Conservation (phyloP, 1,284 basidiomycete species). For the Microbotryum lychnidis-dioicae region DNA sequence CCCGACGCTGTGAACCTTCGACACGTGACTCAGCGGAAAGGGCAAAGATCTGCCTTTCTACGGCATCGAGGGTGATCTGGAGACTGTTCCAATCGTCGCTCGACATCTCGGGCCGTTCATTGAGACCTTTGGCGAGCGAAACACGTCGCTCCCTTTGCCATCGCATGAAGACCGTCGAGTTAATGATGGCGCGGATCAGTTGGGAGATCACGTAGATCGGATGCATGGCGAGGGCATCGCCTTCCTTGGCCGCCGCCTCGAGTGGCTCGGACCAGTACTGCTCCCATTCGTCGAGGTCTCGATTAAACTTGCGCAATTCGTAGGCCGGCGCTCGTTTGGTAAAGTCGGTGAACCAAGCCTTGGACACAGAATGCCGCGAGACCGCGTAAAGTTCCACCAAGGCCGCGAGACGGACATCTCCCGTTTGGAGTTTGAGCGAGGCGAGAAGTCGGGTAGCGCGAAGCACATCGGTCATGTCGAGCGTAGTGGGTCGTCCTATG, state of each 20-base stretch:
- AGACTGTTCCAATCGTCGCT: conserved; percentile 11
- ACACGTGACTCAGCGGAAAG: conserved; percentile 2
- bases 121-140: neutral
- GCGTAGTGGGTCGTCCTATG: conserved; percentile 11
- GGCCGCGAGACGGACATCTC: conserved; percentile 24
- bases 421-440: conserved; percentile 9
- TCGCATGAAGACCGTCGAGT: conserved; percentile 18
- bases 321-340: conserved; percentile 7
- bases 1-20: neutral
- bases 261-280: conserved; percentile 19
- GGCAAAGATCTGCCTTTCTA: conserved; percentile 6
- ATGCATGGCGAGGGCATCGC: conserved; percentile 13
- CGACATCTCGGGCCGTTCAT: neutral
- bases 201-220: conserved; percentile 9
- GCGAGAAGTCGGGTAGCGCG: conserved; percentile 19
- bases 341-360: neutral
- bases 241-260: conserved; percentile 10
- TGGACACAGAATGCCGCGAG: neutral
- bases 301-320: conserved; percentile 16
- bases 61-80: neutral
- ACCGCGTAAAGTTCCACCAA: conserved; percentile 22
- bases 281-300: conserved; percentile 20
- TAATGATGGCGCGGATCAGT: conserved; percentile 15
- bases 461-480: conserved; percentile 19
- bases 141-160: conserved; percentile 3